Percentiles rank a stretch among this genome's conserved stretches.
phyloP scores from a whole-genome alignment of 2,329 filamentous ascomycete genomes.

The Stachybotrys elegans region DNA sequence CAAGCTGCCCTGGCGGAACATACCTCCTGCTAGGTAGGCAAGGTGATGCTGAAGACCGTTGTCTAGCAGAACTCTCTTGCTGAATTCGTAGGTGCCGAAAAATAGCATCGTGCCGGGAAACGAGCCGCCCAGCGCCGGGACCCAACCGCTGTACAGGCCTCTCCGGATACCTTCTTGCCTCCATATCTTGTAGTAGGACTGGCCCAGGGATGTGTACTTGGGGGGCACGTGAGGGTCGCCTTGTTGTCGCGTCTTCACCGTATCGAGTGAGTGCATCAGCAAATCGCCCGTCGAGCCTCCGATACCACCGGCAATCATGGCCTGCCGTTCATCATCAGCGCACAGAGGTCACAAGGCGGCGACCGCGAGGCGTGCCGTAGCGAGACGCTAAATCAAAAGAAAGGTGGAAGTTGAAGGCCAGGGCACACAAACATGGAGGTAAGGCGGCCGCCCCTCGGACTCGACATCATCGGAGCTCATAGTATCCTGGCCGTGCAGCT shows the following conservation, averaged over 20 bases:
- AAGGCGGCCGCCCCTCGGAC: conserved; percentile 38
- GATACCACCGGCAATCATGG: conserved; percentile 91
- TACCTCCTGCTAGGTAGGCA: conserved; percentile 81
- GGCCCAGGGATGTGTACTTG: conserved; percentile 85
- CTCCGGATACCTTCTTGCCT: conserved; percentile 82
- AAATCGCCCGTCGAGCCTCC: conserved; percentile 93
- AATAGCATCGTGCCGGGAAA: conserved; percentile 93
- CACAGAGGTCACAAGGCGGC: no score
- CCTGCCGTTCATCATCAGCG: no score
- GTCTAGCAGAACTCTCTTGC: conserved; percentile 85
- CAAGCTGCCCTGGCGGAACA: conserved; percentile 11
- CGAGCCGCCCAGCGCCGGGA: conserved; percentile 84
- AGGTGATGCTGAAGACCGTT: conserved; percentile 74
- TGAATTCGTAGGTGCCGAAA: conserved; percentile 95
- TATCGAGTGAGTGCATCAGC: conserved; percentile 98
- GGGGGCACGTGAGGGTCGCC: conserved; percentile 90
- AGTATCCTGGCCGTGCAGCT: conserved; percentile 19
- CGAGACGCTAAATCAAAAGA: neutral
- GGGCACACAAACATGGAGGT: conserved; percentile 32
- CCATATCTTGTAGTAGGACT: conserved; percentile 88
- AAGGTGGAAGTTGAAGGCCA: neutral
- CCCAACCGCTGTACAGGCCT: conserved; percentile 89
- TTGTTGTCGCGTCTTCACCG: conserved; percentile 96
- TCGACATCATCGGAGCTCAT: conserved; percentile 34
- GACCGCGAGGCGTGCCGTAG: neutral